Evolutionary conservation across 345 rosid genomes (phyloP), one percentile per base, ranked within the genome.

Genomic region (Clarkia xantiana): DNA sequence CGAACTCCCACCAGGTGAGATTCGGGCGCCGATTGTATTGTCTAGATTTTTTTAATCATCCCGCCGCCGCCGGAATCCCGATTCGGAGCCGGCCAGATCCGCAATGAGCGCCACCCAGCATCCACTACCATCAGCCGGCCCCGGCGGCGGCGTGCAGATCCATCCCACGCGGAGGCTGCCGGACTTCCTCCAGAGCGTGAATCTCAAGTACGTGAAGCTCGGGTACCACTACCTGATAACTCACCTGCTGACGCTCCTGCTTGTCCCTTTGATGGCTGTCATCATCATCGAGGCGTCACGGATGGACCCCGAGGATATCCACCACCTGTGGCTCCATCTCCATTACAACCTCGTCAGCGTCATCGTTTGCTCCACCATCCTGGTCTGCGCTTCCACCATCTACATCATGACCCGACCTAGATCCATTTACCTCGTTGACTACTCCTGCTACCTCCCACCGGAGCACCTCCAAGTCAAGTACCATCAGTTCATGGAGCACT

Each of bases 131-230:
- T 19, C 47, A 36, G 44, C 68, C 14, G 47, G 57, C 43, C 61
- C 60, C 60, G 69, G 63, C 8, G 77, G 72, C 40, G 79, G 79
- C 34, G 81, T 79, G 51, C 80, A 71, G 84, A 81, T 80, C 86
- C 90, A 61, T 40, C 72, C 62, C 22, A 49, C 69, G 14, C 52
- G 81, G 48, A 58, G 79, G 61, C 67, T 90, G 46, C 97, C 94
- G 0, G 91, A 86, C 77, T 83, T 86, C 71, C 71, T 76, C 46
- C 95, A 81, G 49, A 86, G 82, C 63, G 94, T 90, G 51, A 90
- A 83, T 59, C 69, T 86, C 41, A 86, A 90, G 66, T 73, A 90
- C 57, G 94, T 90, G 13, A 90, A 90, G 58, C 61, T 90, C 6
- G 97, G 95, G 41, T 90, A 90, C 52, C 97, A 86, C 62, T 79